Percentiles rank a stretch among this genome's conserved stretches.
These are phyloP conservation scores for Solanum rostratum DNA, from an alignment of 257 asterid genomes.

Conservation along the genomic window DNA sequence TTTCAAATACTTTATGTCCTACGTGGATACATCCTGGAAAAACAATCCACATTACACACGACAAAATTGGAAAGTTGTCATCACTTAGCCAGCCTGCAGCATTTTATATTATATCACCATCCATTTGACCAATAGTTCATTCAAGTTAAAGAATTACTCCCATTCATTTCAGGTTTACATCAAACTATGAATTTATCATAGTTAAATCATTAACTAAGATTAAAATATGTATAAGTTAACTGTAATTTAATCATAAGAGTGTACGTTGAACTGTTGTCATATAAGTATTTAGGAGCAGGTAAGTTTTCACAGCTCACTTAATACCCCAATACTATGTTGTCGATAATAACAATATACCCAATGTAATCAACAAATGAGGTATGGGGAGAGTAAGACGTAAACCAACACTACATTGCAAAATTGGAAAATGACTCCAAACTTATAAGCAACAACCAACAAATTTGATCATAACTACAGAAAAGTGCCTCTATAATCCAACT, in stretches of 20 bases:
- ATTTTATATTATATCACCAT: neutral
- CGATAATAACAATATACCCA: neutral
- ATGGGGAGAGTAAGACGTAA: no score
- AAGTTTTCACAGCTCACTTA: neutral
- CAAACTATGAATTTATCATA: no score
- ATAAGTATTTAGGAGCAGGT: no score
- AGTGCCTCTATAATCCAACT: neutral
- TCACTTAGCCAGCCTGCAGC: neutral
- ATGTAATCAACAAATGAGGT: no score
- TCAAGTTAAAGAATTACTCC: neutral
- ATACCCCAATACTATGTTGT: neutral
- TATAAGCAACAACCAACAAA: neutral
- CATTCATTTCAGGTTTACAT: neutral
- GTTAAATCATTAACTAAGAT: no score
- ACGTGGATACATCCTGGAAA: neutral
- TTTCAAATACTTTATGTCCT: neutral
- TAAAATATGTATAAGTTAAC: no score
- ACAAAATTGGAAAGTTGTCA: neutral
- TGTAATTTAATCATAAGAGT: no score
- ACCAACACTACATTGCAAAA: no score
- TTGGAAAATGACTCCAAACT: neutral
- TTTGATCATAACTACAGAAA: neutral
- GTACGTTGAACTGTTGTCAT: no score
- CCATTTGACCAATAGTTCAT: neutral
- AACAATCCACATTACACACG: neutral